Evolutionary conservation across 345 rosid genomes (phyloP).

Genomic region (Lepidium sativum): DNA sequence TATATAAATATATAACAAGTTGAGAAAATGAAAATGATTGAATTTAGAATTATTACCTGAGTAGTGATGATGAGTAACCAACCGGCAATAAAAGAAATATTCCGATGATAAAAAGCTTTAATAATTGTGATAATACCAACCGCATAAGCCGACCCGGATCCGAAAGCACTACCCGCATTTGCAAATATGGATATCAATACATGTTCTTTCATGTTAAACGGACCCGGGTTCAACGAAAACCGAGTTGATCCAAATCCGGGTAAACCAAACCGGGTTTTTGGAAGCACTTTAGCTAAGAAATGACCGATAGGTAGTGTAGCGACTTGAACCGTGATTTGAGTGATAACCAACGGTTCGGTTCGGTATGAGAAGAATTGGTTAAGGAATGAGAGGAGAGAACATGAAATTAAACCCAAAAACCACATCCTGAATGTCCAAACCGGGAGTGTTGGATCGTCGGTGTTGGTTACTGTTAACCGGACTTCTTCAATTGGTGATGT

Average conservation of each 20-base stretch:
- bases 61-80: conserved; percentile 90
- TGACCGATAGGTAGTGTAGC: conserved; percentile 72
- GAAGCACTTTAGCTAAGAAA: conserved; percentile 58
- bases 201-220: conserved; percentile 83
- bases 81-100: conserved; percentile 57
- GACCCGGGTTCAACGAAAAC: conserved; percentile 73
- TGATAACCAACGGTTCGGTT: conserved; percentile 69
- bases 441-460: conserved; percentile 69
- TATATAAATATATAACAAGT: not conserved
- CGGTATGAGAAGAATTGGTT: conserved; percentile 82
- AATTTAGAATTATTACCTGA: conserved; percentile 37
- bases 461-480: conserved; percentile 61
- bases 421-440: conserved; percentile 94
- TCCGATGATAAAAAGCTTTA: conserved; percentile 57
- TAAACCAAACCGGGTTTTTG: conserved; percentile 45
- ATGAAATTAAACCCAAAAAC: conserved; percentile 62
- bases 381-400: conserved; percentile 63
- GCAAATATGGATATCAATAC: conserved; percentile 77
- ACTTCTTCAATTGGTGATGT: conserved; percentile 71
- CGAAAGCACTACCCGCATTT: conserved; percentile 83
- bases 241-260: conserved; percentile 46
- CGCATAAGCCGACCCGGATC: conserved; percentile 58
- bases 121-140: conserved; percentile 64
- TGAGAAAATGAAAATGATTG: not conserved
- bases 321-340: conserved; percentile 75